A percentile compares a stretch with the other conserved stretches of the same genome.
Evolutionary conservation across 306 rosid genomes (phyloP).

Genomic region (Glycine tomentella): DNA sequence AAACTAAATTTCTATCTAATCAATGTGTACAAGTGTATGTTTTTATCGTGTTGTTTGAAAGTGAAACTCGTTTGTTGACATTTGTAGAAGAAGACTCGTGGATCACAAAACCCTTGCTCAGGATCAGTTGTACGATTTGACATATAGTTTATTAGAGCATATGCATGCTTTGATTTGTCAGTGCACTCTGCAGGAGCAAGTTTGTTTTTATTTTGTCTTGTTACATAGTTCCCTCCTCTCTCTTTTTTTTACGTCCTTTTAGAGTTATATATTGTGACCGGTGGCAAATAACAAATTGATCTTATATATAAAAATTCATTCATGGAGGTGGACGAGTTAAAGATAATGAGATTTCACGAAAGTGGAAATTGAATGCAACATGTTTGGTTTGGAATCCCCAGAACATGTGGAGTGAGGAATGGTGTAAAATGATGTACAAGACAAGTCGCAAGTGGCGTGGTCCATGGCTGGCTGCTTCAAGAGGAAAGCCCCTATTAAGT

Average conservation of each 20-base stretch:
- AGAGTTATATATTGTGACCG: no score
- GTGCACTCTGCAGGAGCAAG: slow-evolving; percentile 42
- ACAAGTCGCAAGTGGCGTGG: slow-evolving; percentile 66
- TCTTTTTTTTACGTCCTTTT: no score
- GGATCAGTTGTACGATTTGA: slow-evolving; percentile 10
- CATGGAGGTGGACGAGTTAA: slow-evolving; percentile 4
- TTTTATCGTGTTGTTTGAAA: neutral
- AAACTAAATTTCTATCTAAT: neutral
- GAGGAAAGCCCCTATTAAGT: slow-evolving; percentile 29
- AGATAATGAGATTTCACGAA: slow-evolving; percentile 41
- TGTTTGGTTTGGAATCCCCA: slow-evolving; percentile 56
- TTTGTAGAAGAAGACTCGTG: neutral
- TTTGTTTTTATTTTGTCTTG: slow-evolving; percentile 13
- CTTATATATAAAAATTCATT: no score
- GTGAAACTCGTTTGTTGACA: slow-evolving; percentile 24
- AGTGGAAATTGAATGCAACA: slow-evolving; percentile 47
- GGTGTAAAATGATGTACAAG: slow-evolving; percentile 27
- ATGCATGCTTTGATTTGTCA: slow-evolving; percentile 34
- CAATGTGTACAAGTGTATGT: neutral
- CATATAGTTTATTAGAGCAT: neutral
- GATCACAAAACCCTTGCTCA: neutral
- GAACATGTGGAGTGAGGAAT: slow-evolving; percentile 58
- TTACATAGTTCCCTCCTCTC: neutral
- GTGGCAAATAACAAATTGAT: no score
- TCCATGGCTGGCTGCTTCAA: slow-evolving; percentile 44